phyloP scores from a whole-genome alignment of 2,329 filamentous ascomycete genomes.

The Boeremia lycopersici region DNA sequence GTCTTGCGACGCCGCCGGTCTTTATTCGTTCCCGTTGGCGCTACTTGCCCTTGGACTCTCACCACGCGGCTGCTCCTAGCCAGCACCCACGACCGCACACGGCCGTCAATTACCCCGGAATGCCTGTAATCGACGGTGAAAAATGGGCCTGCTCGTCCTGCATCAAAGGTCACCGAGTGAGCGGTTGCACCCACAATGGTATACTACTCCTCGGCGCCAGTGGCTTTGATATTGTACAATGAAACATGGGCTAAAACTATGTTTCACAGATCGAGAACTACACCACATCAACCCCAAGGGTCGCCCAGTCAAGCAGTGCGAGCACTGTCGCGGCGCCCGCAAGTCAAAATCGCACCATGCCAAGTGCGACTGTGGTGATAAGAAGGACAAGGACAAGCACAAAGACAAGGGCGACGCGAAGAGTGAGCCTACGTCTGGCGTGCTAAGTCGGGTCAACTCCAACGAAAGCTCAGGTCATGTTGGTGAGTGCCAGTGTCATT shows the following conservation, averaged over 20 bases:
- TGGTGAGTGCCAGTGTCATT: constrained; percentile 59
- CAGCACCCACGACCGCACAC: constrained; percentile 42
- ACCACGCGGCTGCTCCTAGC: constrained; percentile 31
- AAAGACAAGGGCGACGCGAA: constrained; percentile 53
- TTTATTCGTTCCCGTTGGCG: constrained; percentile 18
- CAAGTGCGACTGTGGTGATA: constrained; percentile 96
- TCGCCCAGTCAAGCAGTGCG: constrained; percentile 95
- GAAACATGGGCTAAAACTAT: constrained; percentile 24
- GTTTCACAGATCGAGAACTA: constrained; percentile 76
- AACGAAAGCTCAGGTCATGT: constrained; percentile 45
- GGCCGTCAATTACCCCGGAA: constrained; percentile 40
- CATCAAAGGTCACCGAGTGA: constrained; percentile 96
- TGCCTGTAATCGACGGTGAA: constrained; percentile 72
- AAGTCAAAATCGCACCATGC: constrained; percentile 94
- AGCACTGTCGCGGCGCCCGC: constrained; percentile 93
- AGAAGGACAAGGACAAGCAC: constrained; percentile 67
- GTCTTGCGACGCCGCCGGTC: constrained; percentile 24
- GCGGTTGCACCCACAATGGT: constrained; percentile 97
- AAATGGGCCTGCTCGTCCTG: constrained; percentile 99
- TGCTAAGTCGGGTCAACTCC: constrained; percentile 34
- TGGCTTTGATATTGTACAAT: constrained; percentile 1
- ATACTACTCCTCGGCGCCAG: constrained; percentile 42
- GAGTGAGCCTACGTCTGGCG: constrained; percentile 46
- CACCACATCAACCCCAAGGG: constrained; percentile 98
- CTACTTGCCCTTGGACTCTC: constrained; percentile 19